Percentiles rank a stretch among this genome's conserved stretches.
These are phyloP conservation scores for Jacaranda copaia DNA, from an alignment of 257 asterid genomes.

Conservation along the genomic window DNA sequence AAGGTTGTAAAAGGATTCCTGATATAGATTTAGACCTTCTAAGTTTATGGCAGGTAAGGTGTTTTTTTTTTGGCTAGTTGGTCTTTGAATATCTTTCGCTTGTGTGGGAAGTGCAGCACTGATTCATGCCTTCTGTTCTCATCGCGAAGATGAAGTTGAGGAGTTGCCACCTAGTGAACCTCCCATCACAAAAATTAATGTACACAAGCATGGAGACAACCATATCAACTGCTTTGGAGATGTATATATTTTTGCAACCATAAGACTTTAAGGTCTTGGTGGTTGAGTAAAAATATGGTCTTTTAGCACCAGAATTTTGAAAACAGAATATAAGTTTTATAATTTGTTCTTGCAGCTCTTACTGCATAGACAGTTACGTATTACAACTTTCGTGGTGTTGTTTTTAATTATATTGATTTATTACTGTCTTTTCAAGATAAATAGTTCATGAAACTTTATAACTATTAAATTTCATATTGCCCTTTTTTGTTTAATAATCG, in stretches of 20 bases:
- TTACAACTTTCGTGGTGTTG: background rate
- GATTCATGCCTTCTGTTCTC: constrained; percentile 69
- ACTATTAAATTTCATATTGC: background rate
- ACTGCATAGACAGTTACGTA: background rate
- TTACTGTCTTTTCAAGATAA: background rate
- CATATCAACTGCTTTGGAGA: constrained; percentile 92
- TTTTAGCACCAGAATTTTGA: background rate
- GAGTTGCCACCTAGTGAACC: constrained; percentile 78
- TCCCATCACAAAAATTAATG: constrained; percentile 90
- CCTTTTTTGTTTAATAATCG: no score
- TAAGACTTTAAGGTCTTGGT: constrained; percentile 71
- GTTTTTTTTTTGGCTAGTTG: background rate
- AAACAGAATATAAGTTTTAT: background rate
- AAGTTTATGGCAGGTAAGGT: background rate
- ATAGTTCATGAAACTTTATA: background rate
- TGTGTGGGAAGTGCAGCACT: constrained; percentile 52
- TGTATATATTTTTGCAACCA: constrained; percentile 80
- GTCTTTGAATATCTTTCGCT: constrained; percentile 31
- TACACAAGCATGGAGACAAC: constrained; percentile 79
- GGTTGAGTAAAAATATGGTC: background rate
- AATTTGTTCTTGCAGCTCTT: background rate
- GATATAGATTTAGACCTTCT: constrained; percentile 1
- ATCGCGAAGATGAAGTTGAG: constrained; percentile 57
- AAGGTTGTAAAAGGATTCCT: background rate
- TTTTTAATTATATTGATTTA: background rate